Percentiles rank a stretch among this genome's conserved stretches.
Conservation (phyloP, 306 rosid genomes). For the Chamaecrista fasciculata region DNA sequence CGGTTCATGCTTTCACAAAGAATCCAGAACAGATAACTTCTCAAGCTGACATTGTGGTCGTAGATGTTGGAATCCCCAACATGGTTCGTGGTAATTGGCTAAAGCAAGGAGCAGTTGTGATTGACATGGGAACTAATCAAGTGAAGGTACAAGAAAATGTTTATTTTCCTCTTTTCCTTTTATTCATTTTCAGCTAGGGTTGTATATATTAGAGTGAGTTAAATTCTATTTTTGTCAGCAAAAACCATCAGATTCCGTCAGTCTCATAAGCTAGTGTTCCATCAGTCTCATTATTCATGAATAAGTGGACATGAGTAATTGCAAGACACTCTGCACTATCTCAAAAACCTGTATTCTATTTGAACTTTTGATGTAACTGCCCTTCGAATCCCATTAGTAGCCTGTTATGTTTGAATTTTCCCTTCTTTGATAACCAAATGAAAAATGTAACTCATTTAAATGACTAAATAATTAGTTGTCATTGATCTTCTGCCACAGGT, state of each 20-base stretch:
- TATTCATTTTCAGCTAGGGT: not conserved
- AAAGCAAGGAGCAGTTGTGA: constrained; percentile 53
- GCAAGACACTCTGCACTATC: not conserved
- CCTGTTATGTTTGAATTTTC: not conserved
- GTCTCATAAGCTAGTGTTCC: too few species aligned
- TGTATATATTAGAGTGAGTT: not conserved
- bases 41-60: constrained; percentile 47
- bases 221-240: not conserved
- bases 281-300: not conserved
- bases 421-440: not conserved
- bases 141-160: constrained; percentile 44
- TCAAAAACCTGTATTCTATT: not conserved
- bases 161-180: not conserved
- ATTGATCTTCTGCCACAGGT: not conserved
- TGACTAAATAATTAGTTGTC: not conserved
- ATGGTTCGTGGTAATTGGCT: constrained; percentile 47
- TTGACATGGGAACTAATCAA: constrained; percentile 55
- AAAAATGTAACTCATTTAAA: not conserved
- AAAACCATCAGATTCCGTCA: not conserved
- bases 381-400: not conserved
- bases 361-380: not conserved
- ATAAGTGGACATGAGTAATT: not conserved
- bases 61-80: constrained; percentile 56
- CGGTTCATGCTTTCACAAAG: constrained; percentile 44
- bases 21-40: constrained; percentile 46